Conservation (phyloP, 2,329 filamentous ascomycete genomes). For the Aspergillus vadensis region DNA sequence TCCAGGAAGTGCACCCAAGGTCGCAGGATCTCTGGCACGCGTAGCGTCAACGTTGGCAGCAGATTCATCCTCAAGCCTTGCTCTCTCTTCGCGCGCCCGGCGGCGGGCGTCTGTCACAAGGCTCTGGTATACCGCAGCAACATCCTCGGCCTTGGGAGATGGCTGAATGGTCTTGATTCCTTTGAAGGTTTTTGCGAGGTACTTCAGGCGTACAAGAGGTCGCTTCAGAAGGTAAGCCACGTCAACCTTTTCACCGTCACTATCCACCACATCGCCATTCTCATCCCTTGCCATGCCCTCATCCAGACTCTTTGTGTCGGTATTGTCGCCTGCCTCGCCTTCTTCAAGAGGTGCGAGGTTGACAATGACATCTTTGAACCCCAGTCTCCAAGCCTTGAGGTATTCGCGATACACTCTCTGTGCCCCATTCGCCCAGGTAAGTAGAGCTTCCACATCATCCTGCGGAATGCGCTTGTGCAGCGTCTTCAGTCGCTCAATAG, state of each 20-base stretch:
- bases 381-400: slow-evolving; percentile 83
- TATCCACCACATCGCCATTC: slow-evolving; percentile 64
- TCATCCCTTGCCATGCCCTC: slow-evolving; percentile 60
- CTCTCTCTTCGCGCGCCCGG: slow-evolving; percentile 71
- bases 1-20: slow-evolving; percentile 68
- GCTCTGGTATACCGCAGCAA: slow-evolving; percentile 66
- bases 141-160: slow-evolving; percentile 57
- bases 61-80: slow-evolving; percentile 79
- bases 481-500: slow-evolving; percentile 78
- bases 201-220: slow-evolving; percentile 83
- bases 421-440: slow-evolving; percentile 79
- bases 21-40: slow-evolving; percentile 75
- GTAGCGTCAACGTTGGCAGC: slow-evolving; percentile 81
- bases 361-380: slow-evolving; percentile 91
- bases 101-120: slow-evolving; percentile 77
- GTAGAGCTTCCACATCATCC: slow-evolving; percentile 68
- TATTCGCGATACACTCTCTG: slow-evolving; percentile 83
- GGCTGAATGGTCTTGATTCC: slow-evolving; percentile 51
- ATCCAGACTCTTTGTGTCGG: slow-evolving; percentile 54
- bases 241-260: slow-evolving; percentile 85
- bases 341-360: slow-evolving; percentile 80
- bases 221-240: slow-evolving; percentile 91
- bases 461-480: slow-evolving; percentile 79
- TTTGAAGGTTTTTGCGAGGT: slow-evolving; percentile 80
- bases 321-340: slow-evolving; percentile 52